Evolutionary conservation across 257 asterid species (phyloP), one percentile per base, ranked within the genome.

Genomic region (Fraxinus excelsior): DNA sequence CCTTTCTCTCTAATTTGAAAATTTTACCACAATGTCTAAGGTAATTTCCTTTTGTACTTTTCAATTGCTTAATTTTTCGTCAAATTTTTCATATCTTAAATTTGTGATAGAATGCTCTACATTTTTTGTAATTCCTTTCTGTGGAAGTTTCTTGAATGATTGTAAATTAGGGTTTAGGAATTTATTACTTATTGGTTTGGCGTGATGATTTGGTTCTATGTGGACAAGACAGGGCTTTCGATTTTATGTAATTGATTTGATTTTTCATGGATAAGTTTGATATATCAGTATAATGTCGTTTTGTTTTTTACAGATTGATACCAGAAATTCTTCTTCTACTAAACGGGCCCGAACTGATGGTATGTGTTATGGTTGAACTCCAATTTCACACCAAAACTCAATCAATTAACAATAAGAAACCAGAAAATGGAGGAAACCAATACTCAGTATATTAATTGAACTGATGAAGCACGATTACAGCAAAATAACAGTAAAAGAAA

Each of bases 291-390:
- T 60, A 9, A 21, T 60, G 16, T 23, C 29, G 28, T 49, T 60
- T 66, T 72, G 28, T 35, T 16, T 46, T 35, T 79, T 78, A 34
- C 84, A 92, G 97, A 93, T 91, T 29, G 96, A 89, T 81, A 91
- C 78, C 89, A 84, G 97, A 77, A 92, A 89, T 74, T 89, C 96
- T 74, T 91, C 96, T 5, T 95, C 97, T 46, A 86, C 91, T 70
- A 92, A 92, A 75, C 92, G 96, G 72, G 97, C 94, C 70, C 87
- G 97, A 74, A 92, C 96, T 74, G 97, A 92, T 67, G 94, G 97
- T 92, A 87, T 76, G 78, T 37, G 40, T 37, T 37, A 37, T 37
- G 40, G 40, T 37, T 37, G 11, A 37, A 37, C 40, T 37, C 40
- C 40, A 37, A 37, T 37, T 37, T 37, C 40, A 37, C 2, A 37